phyloP scores from a whole-genome alignment of 192 early-diverging fungal genomes.

The Chytriomyces confervae region DNA sequence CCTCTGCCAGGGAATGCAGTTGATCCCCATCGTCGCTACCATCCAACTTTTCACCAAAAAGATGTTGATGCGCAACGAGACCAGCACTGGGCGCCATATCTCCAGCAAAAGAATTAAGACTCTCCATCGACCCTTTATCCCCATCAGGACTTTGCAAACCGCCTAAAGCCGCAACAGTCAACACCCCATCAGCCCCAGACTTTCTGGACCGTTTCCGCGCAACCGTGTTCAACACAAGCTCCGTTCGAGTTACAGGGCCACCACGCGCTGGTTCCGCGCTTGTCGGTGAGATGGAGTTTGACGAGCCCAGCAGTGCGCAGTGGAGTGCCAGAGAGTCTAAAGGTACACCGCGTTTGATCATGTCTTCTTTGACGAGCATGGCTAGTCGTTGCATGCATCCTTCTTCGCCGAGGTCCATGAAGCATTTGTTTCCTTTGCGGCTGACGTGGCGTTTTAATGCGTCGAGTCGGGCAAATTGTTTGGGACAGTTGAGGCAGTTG shows the following conservation, averaged over 20 bases:
- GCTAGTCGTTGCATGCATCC: slow-evolving; percentile 22
- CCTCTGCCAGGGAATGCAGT: too few relatives aligned
- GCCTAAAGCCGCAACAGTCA: neutral
- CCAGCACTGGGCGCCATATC: too few relatives aligned
- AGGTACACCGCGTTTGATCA: neutral
- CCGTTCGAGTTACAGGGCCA: neutral
- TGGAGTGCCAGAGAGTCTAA: neutral
- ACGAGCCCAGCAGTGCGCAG: neutral
- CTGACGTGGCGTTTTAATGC: slow-evolving; percentile 52
- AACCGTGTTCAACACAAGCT: too few relatives aligned
- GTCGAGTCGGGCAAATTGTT: slow-evolving; percentile 59
- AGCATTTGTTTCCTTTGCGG: slow-evolving; percentile 45
- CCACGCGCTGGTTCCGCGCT: neutral
- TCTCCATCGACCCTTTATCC: neutral
- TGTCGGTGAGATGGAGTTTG: neutral
- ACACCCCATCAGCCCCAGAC: neutral
- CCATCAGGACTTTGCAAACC: slow-evolving; percentile 3
- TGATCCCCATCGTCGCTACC: too few relatives aligned
- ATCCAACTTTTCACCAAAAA: too few relatives aligned
- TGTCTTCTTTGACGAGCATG: neutral
- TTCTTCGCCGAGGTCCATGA: slow-evolving; percentile 28
- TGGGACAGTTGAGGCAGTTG: slow-evolving; percentile 54
- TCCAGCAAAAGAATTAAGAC: neutral
- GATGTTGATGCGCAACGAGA: too few relatives aligned
- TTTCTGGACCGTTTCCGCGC: neutral